phyloP scores from a whole-genome alignment of 495 filamentous ascomycete genomes.

The Apiosordaria backusii region DNA sequence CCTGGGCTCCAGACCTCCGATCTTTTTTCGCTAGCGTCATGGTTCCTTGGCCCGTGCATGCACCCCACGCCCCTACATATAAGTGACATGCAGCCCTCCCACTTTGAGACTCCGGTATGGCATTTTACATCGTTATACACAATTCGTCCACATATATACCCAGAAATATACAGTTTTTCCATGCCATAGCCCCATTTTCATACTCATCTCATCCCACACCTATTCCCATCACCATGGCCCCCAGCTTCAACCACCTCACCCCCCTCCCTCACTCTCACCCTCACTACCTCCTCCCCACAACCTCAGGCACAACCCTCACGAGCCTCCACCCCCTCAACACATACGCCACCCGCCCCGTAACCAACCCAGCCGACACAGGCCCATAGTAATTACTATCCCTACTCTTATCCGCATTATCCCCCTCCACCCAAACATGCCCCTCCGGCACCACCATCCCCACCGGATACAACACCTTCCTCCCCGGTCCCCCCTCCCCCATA shows the following conservation, averaged over 20 bases:
- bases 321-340: conserved; percentile 47
- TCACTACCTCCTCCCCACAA: conserved; percentile 58
- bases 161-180: conserved; percentile 6
- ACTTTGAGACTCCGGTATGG: background rate
- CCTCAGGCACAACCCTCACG: conserved; percentile 60
- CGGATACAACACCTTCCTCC: conserved; percentile 59
- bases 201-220: background rate
- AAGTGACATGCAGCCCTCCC: conserved; percentile 1
- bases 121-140: background rate
- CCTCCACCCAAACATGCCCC: conserved; percentile 78
- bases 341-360: conserved; percentile 60
- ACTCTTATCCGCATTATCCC: conserved; percentile 57
- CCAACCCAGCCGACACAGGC: conserved; percentile 57
- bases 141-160: background rate
- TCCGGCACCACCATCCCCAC: conserved; percentile 55
- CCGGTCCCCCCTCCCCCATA: conserved; percentile 63
- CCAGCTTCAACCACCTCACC: conserved; percentile 52
- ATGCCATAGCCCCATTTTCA: background rate
- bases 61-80: background rate
- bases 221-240: conserved; percentile 14
- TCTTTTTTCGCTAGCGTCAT: conserved; percentile 20
- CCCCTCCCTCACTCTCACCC: conserved; percentile 46
- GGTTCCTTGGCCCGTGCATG: background rate
- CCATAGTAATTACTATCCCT: conserved; percentile 76
- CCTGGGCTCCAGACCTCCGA: conserved; percentile 3